These are phyloP conservation scores for Acorus calamus DNA, from an alignment of 106 monocot genomes.

Conservation along the genomic window DNA sequence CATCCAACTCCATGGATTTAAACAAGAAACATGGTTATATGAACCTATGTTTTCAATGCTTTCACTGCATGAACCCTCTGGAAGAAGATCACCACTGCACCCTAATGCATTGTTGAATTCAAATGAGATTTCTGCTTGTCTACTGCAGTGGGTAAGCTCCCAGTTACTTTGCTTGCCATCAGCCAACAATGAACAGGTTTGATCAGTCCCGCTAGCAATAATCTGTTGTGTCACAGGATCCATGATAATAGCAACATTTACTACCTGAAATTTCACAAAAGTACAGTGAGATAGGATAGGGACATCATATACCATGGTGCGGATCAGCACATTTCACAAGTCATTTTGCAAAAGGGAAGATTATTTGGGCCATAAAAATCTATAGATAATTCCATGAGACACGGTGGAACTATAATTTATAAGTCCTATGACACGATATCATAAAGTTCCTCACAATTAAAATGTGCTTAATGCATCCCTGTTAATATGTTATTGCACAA, in stretches of 20 bases:
- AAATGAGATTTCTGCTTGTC: background rate
- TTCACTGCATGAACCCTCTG: constrained; percentile 5
- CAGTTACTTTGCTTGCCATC: constrained; percentile 1
- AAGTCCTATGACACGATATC: too few species aligned
- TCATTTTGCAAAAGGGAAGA: too few species aligned
- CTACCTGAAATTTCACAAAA: constrained; percentile 20
- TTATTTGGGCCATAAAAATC: too few species aligned
- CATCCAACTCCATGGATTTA: constrained; percentile 66
- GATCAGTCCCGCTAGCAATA: constrained; percentile 49
- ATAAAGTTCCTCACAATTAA: too few species aligned
- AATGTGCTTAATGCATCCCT: too few species aligned
- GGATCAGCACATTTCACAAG: too few species aligned
- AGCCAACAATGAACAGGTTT: constrained; percentile 7
- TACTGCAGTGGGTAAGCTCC: background rate
- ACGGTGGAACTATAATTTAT: too few species aligned
- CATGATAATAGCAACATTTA: constrained; percentile 75
- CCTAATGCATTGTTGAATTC: constrained; percentile 2
- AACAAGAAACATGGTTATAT: constrained; percentile 35
- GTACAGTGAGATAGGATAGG: too few species aligned
- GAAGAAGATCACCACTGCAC: background rate
- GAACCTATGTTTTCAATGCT: background rate
- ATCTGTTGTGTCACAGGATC: constrained; percentile 50
- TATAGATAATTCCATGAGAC: too few species aligned
- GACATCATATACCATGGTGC: too few species aligned
- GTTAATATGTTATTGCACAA: too few species aligned